These are phyloP conservation scores for Arctium lappa DNA, from an alignment of 129 eudicot genomes.

Conservation along the genomic window DNA sequence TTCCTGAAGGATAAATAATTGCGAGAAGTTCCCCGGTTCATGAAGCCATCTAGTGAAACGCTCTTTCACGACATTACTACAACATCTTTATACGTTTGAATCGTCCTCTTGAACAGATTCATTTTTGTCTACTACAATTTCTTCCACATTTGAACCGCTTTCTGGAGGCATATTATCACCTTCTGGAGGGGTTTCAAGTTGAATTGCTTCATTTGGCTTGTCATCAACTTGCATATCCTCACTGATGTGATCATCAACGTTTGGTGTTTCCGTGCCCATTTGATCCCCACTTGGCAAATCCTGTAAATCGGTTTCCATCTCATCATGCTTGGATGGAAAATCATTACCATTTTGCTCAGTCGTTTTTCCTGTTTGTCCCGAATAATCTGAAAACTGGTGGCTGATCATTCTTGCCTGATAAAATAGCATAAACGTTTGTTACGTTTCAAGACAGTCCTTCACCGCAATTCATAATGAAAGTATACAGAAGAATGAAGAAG, in stretches of 20 bases:
- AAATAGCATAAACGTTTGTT: not conserved
- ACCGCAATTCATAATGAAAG: not conserved
- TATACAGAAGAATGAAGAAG: not conserved
- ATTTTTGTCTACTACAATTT: conserved; percentile 22
- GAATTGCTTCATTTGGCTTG: conserved; percentile 1
- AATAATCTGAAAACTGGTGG: conserved; percentile 42
- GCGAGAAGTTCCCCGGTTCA: not conserved
- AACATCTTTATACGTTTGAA: conserved; percentile 32
- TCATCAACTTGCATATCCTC: conserved; percentile 36
- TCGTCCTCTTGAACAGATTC: conserved; percentile 14
- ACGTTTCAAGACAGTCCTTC: not conserved
- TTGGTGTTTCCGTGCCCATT: conserved; percentile 34
- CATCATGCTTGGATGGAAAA: conserved; percentile 11
- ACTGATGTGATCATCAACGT: conserved; percentile 21
- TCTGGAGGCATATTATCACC: conserved; percentile 3
- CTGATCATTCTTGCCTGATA: conserved; percentile 54
- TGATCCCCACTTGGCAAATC: conserved; percentile 19
- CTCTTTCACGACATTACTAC: conserved; percentile 19
- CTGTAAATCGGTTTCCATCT: conserved; percentile 17
- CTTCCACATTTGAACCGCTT: conserved; percentile 13
- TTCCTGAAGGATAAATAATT: not conserved
- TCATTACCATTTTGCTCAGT: conserved; percentile 31
- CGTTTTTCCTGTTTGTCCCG: conserved; percentile 19
- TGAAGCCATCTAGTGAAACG: not conserved
- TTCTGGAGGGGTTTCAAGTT: conserved; percentile 7